Evolutionary conservation across 208 protist genomes (phyloP), one percentile per base, ranked within the genome.

Genomic region (Chromosphaera perkinsii): DNA sequence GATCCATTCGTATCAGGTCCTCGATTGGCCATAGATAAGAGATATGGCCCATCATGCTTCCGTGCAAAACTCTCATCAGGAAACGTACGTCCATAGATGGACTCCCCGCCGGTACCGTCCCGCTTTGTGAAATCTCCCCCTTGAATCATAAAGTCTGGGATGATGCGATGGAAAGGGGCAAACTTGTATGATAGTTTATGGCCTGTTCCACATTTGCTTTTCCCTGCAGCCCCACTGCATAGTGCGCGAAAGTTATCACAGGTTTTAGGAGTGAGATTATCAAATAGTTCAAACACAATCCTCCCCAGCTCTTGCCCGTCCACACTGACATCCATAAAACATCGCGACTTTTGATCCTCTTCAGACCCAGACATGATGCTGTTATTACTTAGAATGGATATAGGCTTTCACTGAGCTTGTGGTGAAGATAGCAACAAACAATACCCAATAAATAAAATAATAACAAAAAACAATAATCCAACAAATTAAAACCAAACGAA

Each of bases 1-100:
- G 73, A 83, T 45, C 83, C 82, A 69, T 87, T 93, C 40, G 87
- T 91, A 56, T 87, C 80, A 27, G 76, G 78, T 43, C 90, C 90
- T n/a, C 77, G 78, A 55, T 93, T 94, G 24, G 90, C 89, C 89
- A 92, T 93, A 4, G 82, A 88, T 2, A 94, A 60, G 3, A 37
- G 45, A 58, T 37, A 52, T n/a, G 26, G 49, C 26, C 24, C 17
- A 12, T 5, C 12, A 55, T 32, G 49, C 26, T 55, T 26, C 49
- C 10, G n/a, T 87, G 78, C 26, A 55, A 55, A 32, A 55, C 17
- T 45, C 39, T 45, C 39, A 45, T 45, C 39, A 27, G 57, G n/a
- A n/a, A n/a, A n/a, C n/a, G n/a, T n/a, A n/a, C n/a, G n/a, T n/a
- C 72, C 72, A 36, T 68, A 80, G 33, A 80, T 77, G 9, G 65